Conservation (phyloP, 108 stramenopile genomes). For the Chaetoceros tenuissimus region DNA sequence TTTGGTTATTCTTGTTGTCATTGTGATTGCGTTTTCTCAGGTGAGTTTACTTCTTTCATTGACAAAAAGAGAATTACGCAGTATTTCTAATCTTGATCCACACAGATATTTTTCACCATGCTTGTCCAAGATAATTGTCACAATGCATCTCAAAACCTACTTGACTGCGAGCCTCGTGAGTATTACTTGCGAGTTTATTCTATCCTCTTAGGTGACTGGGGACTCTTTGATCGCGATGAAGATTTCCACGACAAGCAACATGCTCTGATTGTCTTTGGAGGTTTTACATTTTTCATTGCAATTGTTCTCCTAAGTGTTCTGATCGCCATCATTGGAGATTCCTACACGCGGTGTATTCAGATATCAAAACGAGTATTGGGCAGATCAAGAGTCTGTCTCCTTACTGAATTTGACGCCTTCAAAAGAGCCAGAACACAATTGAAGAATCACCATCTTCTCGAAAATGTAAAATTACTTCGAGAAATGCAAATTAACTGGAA, state of each 20-base stretch:
- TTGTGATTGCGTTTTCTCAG: slow-evolving; percentile 39
- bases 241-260: slow-evolving; percentile 12
- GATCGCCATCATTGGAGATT: slow-evolving; percentile 70
- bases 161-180: slow-evolving; percentile 32
- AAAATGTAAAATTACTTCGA: no score
- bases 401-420: slow-evolving; percentile 53
- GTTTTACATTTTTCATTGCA: slow-evolving; percentile 20
- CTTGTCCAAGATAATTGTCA: slow-evolving; percentile 34
- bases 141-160: neutral
- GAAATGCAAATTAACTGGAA: no score
- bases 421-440: slow-evolving; percentile 19
- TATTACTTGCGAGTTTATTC: slow-evolving; percentile 41
- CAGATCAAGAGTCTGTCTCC: slow-evolving; percentile 39
- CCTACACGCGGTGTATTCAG: slow-evolving; percentile 46
- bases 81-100: neutral
- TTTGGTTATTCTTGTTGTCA: slow-evolving; percentile 38
- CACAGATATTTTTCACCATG: slow-evolving; percentile 49
- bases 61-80: neutral
- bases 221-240: slow-evolving; percentile 27
- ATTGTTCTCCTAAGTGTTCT: slow-evolving; percentile 58
- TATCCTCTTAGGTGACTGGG: slow-evolving; percentile 43
- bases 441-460: no score
- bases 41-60: slow-evolving; percentile 5
- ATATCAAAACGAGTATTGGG: slow-evolving; percentile 41
- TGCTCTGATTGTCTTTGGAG: neutral